phyloP scores from a whole-genome alignment of 1,284 basidiomycete species.

The Cystobasidium sp. region DNA sequence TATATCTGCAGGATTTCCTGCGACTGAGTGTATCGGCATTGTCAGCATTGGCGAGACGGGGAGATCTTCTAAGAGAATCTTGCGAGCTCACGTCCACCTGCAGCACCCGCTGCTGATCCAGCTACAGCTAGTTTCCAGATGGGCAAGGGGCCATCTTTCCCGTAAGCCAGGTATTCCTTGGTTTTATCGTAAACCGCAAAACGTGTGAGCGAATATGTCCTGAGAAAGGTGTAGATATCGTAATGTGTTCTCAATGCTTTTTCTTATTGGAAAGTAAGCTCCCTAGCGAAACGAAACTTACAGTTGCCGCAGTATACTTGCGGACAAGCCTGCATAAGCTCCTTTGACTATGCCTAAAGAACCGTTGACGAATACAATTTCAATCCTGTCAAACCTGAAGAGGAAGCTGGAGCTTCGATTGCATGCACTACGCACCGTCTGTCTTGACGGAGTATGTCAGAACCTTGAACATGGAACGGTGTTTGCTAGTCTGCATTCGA shows the following conservation, averaged over 20 bases:
- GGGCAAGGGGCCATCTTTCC: conserved; percentile 57
- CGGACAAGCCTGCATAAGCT: conserved; percentile 68
- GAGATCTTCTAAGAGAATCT: conserved; percentile 63
- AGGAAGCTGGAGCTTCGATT: not conserved
- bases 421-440: conserved; percentile 44
- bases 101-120: conserved; percentile 55
- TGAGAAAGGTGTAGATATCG: not conserved
- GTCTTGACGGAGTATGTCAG: conserved; percentile 46
- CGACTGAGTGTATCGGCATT: conserved; percentile 62
- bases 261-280: too few relatives aligned
- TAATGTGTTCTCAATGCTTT: too few relatives aligned
- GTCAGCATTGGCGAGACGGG: not conserved
- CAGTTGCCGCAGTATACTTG: conserved; percentile 90
- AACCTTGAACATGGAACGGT: conserved; percentile 47
- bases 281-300: not conserved
- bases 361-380: not conserved
- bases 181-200: conserved; percentile 93
- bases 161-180: conserved; percentile 68
- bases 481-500: conserved; percentile 52
- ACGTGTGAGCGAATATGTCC: conserved; percentile 76
- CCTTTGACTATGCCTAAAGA: conserved; percentile 49
- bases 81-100: conserved; percentile 45
- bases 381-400: not conserved
- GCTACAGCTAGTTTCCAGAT: conserved; percentile 80
- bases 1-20: conserved; percentile 75